Percentiles rank a stretch among this genome's conserved stretches.
phyloP scores from a whole-genome alignment of 176 grass and related monocot genomes.

The Microstegium vimineum region DNA sequence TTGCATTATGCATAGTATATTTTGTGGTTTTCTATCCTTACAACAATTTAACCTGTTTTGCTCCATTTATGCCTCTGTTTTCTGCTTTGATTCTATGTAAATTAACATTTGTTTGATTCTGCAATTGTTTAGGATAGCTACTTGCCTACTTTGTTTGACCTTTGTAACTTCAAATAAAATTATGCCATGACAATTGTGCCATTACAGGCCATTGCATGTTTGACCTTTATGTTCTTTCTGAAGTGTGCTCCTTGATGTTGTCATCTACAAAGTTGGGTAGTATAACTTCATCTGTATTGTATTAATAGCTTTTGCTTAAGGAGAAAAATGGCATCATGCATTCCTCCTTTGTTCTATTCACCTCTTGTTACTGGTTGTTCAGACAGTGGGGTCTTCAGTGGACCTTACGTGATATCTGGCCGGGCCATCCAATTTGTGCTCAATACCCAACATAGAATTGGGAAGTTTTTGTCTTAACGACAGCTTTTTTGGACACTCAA shows the following conservation, averaged over 20 bases:
- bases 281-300: neutral
- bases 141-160: neutral
- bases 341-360: neutral
- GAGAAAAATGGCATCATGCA: neutral
- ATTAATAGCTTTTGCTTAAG: neutral
- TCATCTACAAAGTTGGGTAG: neutral
- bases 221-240: neutral
- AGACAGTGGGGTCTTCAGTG: neutral
- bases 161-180: neutral
- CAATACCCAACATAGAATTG: neutral
- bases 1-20: slow-evolving; percentile 6
- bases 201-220: neutral
- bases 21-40: neutral
- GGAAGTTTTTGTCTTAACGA: neutral
- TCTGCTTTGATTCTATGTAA: neutral
- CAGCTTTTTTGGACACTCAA: neutral
- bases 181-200: neutral
- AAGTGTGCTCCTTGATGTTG: neutral
- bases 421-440: neutral
- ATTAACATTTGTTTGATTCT: neutral
- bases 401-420: neutral
- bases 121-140: neutral
- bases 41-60: neutral
- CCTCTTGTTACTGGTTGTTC: neutral
- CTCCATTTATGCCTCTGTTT: slow-evolving; percentile 15